Evolutionary conservation across 2,329 filamentous ascomycete species (phyloP).

Genomic region (Fusarium continuum): DNA sequence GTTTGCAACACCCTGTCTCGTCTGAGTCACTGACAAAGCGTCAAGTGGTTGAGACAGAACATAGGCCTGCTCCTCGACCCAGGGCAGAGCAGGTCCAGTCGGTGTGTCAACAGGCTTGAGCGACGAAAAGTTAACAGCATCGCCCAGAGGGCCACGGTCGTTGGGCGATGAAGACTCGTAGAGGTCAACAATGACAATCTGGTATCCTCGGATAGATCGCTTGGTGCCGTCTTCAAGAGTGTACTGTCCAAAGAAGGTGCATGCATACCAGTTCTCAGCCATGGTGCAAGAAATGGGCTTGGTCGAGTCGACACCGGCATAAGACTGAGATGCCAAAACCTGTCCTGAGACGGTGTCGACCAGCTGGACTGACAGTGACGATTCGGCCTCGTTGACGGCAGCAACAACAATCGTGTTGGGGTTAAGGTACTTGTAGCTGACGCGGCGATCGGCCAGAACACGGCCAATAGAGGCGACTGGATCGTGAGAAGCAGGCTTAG

Average conservation of each 20-base stretch:
- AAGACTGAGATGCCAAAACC: slow-evolving; percentile 74
- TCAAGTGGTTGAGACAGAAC: slow-evolving; percentile 82
- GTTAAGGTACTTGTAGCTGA: slow-evolving; percentile 97
- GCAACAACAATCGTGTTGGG: slow-evolving; percentile 84
- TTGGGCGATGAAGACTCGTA: slow-evolving; percentile 88
- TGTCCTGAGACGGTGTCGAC: slow-evolving; percentile 88
- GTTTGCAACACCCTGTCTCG: slow-evolving; percentile 88
- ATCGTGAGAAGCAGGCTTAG: slow-evolving; percentile 77
- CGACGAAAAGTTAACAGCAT: slow-evolving; percentile 78
- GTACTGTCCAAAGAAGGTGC: slow-evolving; percentile 77
- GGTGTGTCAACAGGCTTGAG: slow-evolving; percentile 70
- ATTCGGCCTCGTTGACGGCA: slow-evolving; percentile 66
- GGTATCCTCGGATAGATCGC: slow-evolving; percentile 80
- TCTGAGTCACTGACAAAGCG: slow-evolving; percentile 84
- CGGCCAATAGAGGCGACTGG: slow-evolving; percentile 94
- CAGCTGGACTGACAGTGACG: slow-evolving; percentile 76
- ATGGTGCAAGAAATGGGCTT: slow-evolving; percentile 81
- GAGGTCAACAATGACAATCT: slow-evolving; percentile 85
- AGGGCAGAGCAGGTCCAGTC: slow-evolving; percentile 69
- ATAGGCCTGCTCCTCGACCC: slow-evolving; percentile 82
- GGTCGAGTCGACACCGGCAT: slow-evolving; percentile 76
- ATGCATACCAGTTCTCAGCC: slow-evolving; percentile 95
- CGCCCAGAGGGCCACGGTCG: slow-evolving; percentile 81
- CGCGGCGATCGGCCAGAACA: slow-evolving; percentile 89
- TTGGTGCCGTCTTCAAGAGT: slow-evolving; percentile 62